A percentile compares a stretch with the other conserved stretches of the same genome.
phyloP scores from a whole-genome alignment of 1,284 basidiomycete species.

The Termitomyces sp. region DNA sequence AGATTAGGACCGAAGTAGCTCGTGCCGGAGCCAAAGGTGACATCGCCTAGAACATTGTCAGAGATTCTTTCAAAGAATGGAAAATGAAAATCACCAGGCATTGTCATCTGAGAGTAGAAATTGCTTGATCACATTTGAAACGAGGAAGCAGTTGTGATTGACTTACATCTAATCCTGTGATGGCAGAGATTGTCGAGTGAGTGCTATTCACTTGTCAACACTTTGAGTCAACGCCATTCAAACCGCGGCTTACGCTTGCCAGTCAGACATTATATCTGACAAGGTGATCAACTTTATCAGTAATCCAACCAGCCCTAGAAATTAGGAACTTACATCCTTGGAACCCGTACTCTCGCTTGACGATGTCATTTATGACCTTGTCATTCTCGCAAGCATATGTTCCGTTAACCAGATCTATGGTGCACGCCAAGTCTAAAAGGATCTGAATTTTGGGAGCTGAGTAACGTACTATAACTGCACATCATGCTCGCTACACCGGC shows the following conservation, averaged over 20 bases:
- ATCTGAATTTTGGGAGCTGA: background rate
- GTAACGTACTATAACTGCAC: slow-evolving; percentile 51
- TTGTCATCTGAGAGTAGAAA: slow-evolving; percentile 47
- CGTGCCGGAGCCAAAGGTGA: slow-evolving; percentile 44
- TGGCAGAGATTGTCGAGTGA: slow-evolving; percentile 51
- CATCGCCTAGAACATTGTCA: slow-evolving; percentile 29
- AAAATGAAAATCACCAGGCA: slow-evolving; percentile 48
- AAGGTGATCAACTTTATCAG: background rate
- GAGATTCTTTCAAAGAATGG: background rate
- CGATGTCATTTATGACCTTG: slow-evolving; percentile 67
- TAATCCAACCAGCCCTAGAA: background rate
- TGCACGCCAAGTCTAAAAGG: background rate
- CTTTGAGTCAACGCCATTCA: background rate
- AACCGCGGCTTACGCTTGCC: slow-evolving; percentile 42
- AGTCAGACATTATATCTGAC: slow-evolving; percentile 61
- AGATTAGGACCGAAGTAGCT: slow-evolving; percentile 62
- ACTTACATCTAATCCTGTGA: slow-evolving; percentile 65
- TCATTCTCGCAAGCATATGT: slow-evolving; percentile 79
- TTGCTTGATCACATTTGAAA: background rate
- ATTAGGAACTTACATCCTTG: slow-evolving; percentile 53
- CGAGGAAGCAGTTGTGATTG: background rate
- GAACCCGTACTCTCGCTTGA: slow-evolving; percentile 79
- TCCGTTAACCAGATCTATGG: slow-evolving; percentile 60
- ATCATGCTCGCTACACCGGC: slow-evolving; percentile 75
- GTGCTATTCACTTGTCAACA: slow-evolving; percentile 21